Conservation (phyloP, 306 rosid genomes). For the Begonia peltatifolia region DNA sequence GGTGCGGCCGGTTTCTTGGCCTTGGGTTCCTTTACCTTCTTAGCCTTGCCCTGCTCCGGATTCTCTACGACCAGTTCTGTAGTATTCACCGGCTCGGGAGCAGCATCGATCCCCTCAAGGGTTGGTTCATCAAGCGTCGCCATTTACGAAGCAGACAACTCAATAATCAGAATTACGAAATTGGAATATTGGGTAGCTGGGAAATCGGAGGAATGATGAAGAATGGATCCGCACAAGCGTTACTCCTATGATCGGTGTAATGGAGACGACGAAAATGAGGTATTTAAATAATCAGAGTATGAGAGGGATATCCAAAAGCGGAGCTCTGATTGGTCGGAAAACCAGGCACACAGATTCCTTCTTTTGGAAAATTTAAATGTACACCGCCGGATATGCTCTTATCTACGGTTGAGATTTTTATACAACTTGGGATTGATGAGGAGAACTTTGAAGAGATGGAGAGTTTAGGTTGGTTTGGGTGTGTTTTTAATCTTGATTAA, state of each 20-base stretch:
- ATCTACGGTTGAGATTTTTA: conserved; percentile 38
- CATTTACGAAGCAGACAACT: conserved; percentile 15
- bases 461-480: conserved; percentile 17
- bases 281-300: conserved; percentile 54
- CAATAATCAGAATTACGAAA: conserved; percentile 2
- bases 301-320: conserved; percentile 20
- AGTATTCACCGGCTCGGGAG: conserved; percentile 8
- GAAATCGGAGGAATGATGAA: too few species aligned
- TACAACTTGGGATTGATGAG: conserved; percentile 8
- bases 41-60: conserved; percentile 19
- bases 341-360: conserved; percentile 42
- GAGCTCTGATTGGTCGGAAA: conserved; percentile 34
- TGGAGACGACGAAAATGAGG: conserved; percentile 22
- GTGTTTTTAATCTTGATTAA: conserved; percentile 60
- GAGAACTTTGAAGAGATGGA: conserved; percentile 2
- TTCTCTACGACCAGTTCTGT: conserved; percentile 28
- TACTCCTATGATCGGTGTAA: conserved; percentile 32
- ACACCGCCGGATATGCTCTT: conserved; percentile 28
- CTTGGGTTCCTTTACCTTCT: conserved; percentile 38
- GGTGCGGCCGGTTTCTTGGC: conserved; percentile 36
- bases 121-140: conserved; percentile 45
- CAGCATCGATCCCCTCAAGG: conserved; percentile 16
- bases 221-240: conserved; percentile 8
- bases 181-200: too few species aligned
- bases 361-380: conserved; percentile 29